Evolutionary conservation across 2,329 filamentous ascomycete species (phyloP).

Genomic region (Penicillium sp.): DNA sequence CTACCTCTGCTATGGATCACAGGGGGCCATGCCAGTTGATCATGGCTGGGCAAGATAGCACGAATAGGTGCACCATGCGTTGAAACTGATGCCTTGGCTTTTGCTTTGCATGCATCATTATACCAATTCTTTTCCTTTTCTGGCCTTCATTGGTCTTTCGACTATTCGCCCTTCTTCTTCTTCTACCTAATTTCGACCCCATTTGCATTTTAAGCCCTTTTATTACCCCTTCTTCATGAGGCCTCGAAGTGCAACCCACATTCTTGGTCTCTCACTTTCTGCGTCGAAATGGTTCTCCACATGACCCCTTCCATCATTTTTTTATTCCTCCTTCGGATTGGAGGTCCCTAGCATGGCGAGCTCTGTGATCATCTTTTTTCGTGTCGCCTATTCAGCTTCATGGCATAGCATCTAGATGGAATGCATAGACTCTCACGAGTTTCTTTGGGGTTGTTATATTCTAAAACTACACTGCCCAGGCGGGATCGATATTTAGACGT

Average conservation of each 20-base stretch:
- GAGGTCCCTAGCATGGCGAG: neutral
- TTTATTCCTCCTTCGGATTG: neutral
- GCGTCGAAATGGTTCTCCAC: neutral
- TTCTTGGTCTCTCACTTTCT: neutral
- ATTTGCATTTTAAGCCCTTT: neutral
- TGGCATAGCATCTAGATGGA: slow-evolving; percentile 6
- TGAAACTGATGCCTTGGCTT: neutral
- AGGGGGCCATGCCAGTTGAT: neutral
- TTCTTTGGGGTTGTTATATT: neutral
- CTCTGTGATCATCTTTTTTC: neutral
- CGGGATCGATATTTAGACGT: neutral
- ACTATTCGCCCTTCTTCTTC: neutral
- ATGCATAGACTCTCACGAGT: neutral
- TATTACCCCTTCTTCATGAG: neutral
- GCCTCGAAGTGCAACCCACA: neutral
- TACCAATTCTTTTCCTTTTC: neutral
- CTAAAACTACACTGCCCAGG: neutral
- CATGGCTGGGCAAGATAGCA: neutral
- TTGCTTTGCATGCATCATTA: neutral
- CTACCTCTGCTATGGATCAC: neutral
- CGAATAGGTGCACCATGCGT: neutral
- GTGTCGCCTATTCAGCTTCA: neutral
- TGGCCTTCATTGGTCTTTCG: neutral
- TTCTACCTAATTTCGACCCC: neutral
- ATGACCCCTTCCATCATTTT: neutral